Percentiles rank a stretch among this genome's conserved stretches.
These are phyloP conservation scores for Pichia occidentalis DNA, from an alignment of 805 yeast species.

Conservation along the genomic window DNA sequence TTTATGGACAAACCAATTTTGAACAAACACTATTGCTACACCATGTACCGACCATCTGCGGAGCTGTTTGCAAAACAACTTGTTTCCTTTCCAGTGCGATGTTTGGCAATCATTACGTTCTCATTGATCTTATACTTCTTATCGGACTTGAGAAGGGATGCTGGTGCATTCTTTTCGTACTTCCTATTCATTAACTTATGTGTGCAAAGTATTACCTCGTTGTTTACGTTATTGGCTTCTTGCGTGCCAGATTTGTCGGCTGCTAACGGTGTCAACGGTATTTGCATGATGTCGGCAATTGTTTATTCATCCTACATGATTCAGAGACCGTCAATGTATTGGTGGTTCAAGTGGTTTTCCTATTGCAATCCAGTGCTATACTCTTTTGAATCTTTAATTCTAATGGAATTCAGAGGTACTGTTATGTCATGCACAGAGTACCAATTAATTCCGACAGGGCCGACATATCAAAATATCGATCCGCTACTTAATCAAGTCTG, in stretches of 20 bases:
- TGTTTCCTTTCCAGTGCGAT: constrained; percentile 50
- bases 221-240: constrained; percentile 51
- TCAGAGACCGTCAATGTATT: constrained; percentile 51
- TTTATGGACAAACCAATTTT: constrained; percentile 56
- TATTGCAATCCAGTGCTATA: constrained; percentile 43
- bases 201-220: constrained; percentile 40
- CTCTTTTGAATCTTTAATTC: constrained; percentile 47
- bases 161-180: constrained; percentile 45
- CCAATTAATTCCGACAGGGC: constrained; percentile 49
- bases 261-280: constrained; percentile 57
- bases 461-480: constrained; percentile 39
- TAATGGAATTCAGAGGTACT: constrained; percentile 50
- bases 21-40: constrained; percentile 56
- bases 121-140: constrained; percentile 45
- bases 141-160: constrained; percentile 42
- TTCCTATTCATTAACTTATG: background rate
- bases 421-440: constrained; percentile 40
- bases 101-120: constrained; percentile 41
- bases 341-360: constrained; percentile 55
- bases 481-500: constrained; percentile 39
- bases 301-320: constrained; percentile 60
- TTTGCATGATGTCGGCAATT: constrained; percentile 42
- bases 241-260: constrained; percentile 40
- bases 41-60: constrained; percentile 58
- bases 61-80: constrained; percentile 52